Percentiles rank a stretch among this genome's conserved stretches.
phyloP scores from a whole-genome alignment of 306 rosid species.

The Cercis canadensis region DNA sequence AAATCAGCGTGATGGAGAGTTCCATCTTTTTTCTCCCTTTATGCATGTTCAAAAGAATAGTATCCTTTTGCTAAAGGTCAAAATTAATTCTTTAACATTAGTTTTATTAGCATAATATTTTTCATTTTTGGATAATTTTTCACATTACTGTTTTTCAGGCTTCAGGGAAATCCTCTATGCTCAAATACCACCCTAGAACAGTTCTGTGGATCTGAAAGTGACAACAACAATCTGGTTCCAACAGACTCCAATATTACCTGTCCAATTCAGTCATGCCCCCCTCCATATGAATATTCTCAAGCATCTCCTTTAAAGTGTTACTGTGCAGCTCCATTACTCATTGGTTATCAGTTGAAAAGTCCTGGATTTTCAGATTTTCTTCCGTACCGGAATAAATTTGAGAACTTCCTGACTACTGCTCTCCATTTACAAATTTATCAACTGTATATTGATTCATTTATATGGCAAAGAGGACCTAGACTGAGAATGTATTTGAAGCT shows the following conservation, averaged over 20 bases:
- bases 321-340: slow-evolving; percentile 72
- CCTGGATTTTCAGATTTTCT: slow-evolving; percentile 76
- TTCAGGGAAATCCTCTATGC: slow-evolving; percentile 87
- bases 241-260: slow-evolving; percentile 47
- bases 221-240: slow-evolving; percentile 18
- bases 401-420: slow-evolving; percentile 53
- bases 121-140: slow-evolving; percentile 5
- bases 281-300: slow-evolving; percentile 58
- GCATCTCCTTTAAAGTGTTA: slow-evolving; percentile 48
- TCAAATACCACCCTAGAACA: slow-evolving; percentile 41
- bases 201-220: slow-evolving; percentile 60
- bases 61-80: slow-evolving; percentile 19
- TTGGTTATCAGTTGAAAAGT: slow-evolving; percentile 86
- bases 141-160: slow-evolving; percentile 60
- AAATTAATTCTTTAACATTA: slow-evolving; percentile 10
- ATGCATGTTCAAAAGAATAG: slow-evolving; percentile 14
- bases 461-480: slow-evolving; percentile 80
- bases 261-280: slow-evolving; percentile 60
- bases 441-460: slow-evolving; percentile 52
- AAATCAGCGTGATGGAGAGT: slow-evolving; percentile 19
- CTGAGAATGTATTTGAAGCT: slow-evolving; percentile 69
- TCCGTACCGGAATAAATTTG: slow-evolving; percentile 53
- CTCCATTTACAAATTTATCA: slow-evolving; percentile 52
- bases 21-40: slow-evolving; percentile 18
- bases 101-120: slow-evolving; percentile 10